Conservation (phyloP, 1,139 yeast genomes). For the Meyerozyma carpophila region DNA sequence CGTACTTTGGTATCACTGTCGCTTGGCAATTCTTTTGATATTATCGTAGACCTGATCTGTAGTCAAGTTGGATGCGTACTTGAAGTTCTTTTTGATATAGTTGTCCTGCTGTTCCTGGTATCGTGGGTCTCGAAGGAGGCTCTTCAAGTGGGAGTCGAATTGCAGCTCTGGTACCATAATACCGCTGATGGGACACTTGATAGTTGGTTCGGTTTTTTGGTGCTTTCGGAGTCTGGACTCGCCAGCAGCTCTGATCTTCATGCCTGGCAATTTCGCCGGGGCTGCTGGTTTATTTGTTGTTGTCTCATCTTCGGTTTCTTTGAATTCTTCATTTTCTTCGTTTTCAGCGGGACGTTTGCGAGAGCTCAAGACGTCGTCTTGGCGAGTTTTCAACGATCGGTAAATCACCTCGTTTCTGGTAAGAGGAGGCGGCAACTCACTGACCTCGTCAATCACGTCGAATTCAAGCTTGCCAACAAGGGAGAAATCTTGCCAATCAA, state of each 20-base stretch:
- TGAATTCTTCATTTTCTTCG: slow-evolving; percentile 2
- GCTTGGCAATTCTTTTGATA: slow-evolving; percentile 54
- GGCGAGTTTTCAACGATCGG: slow-evolving; percentile 39
- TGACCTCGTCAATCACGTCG: slow-evolving; percentile 58
- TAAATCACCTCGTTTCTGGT: slow-evolving; percentile 55
- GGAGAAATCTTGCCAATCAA: slow-evolving; percentile 84
- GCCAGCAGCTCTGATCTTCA: slow-evolving; percentile 68
- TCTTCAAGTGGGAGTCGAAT: slow-evolving; percentile 69
- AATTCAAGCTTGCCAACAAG: slow-evolving; percentile 68
- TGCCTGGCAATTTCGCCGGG: slow-evolving; percentile 24
- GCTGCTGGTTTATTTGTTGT: slow-evolving; percentile 3
- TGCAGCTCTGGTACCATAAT: slow-evolving; percentile 63
- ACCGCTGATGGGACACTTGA: slow-evolving; percentile 73
- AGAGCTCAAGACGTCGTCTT: slow-evolving; percentile 1
- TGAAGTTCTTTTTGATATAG: slow-evolving; percentile 57
- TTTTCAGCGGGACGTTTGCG: slow-evolving; percentile 3
- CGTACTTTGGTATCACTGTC: slow-evolving; percentile 1
- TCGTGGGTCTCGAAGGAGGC: slow-evolving; percentile 72
- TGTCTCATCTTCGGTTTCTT: not conserved
- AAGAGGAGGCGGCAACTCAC: slow-evolving; percentile 58
- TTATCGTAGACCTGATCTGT: slow-evolving; percentile 71
- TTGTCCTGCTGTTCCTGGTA: slow-evolving; percentile 67
- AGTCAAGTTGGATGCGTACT: slow-evolving; percentile 55
- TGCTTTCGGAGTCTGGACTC: slow-evolving; percentile 48
- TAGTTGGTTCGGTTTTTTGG: slow-evolving; percentile 27